Evolutionary conservation across 1,284 basidiomycete species (phyloP), one percentile per base, ranked within the genome.

Genomic region (Rhodotorula glutinis): DNA sequence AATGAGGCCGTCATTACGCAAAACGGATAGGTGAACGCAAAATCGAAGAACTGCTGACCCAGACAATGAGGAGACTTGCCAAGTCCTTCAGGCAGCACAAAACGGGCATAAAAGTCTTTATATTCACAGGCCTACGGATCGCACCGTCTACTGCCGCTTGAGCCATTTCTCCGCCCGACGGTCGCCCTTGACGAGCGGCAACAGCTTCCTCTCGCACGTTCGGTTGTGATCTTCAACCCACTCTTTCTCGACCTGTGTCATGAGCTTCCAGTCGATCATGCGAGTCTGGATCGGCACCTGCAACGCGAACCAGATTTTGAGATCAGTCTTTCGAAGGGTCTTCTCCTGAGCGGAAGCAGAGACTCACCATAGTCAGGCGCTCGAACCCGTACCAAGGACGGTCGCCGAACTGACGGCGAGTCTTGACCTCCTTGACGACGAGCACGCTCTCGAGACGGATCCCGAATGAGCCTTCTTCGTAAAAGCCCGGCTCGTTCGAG

Each of bases 401-500:
- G 56, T 63, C 63, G 4, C 72, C 70, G 16, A 63, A 66, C 10
- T 25, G 25, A 11, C 66, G 25, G 13, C 62, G 46, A 30, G 66
- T 71, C 25, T 58, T n/a, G 29, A 72, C 62, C 56, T 71, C 65
- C 27, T 66, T 69, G 47, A 76, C 72, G 46, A 91, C 81, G 17
- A 92, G 85, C 51, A 95, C 84, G 77, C 87, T 92, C 80, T 98
- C 95, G 73, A 95, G 91, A 1, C 95, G 87, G 73, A 98, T 92
- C 2, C 95, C 95, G 77, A 88, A 98, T 64, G 85, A 82, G 14
- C 92, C 92, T 73, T 95, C 92, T 21, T 86, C 51, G 78, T 96
- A 96, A 79, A 91, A 98, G 3, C 93, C 95, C 0, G 95, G 95
- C 76, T 98, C 91, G 76, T 96, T 95, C 0, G 91, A 92, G 30